phyloP scores from a whole-genome alignment of 345 rosid species.

The Adansonia digitata region DNA sequence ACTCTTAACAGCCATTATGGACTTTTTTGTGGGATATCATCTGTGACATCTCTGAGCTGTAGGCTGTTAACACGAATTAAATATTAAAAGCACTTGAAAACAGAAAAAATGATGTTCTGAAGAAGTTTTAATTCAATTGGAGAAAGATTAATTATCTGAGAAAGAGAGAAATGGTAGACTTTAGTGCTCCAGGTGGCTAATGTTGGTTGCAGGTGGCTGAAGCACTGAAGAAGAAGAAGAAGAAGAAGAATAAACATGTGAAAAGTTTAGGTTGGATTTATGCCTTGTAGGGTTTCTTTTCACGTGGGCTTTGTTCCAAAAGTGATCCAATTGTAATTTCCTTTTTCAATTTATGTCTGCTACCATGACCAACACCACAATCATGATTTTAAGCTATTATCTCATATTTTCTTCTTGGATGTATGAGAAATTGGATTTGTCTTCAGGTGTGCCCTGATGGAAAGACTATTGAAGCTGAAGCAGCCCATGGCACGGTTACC shows the following conservation, averaged over 20 bases:
- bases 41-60: background rate
- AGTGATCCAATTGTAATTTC: background rate
- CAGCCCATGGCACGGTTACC: constrained; percentile 86
- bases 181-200: background rate
- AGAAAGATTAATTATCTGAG: background rate
- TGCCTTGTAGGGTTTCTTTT: background rate
- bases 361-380: background rate
- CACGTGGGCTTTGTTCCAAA: background rate
- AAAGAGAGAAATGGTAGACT: background rate
- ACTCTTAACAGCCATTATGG: background rate
- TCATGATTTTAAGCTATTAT: background rate
- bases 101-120: background rate
- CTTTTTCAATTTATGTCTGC: background rate
- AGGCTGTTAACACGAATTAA: background rate
- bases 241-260: background rate
- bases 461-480: constrained; percentile 82
- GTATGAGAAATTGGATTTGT: constrained; percentile 1
- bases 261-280: background rate
- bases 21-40: background rate
- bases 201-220: background rate
- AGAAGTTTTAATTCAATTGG: background rate
- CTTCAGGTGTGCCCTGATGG: constrained; percentile 92
- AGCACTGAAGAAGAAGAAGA: background rate
- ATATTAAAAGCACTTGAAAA: background rate
- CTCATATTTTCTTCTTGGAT: background rate